Base-by-base conservation (phyloP, 2,329 filamentous ascomycete genomes). In the Penicillium sp. region DNA sequence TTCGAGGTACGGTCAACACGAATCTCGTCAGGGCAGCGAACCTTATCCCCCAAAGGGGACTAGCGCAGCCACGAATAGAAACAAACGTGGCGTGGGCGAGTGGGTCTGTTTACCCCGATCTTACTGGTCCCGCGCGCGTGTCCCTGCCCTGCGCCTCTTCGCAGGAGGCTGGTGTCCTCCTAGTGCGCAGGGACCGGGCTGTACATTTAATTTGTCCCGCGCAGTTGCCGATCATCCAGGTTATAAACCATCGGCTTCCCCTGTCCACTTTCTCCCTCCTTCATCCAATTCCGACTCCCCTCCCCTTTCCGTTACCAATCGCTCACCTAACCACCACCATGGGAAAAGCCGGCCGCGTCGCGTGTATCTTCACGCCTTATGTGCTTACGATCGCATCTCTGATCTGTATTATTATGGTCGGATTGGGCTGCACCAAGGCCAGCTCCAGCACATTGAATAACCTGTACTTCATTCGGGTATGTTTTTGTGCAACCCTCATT, bases 291-390 rank as follows among this genome's bases (percentile, higher is more conserved):
- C 10, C 9, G 10, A 9, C 27, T 44, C 24, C 40, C 30, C 36
- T 38, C 25, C 46, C 18, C 27, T 36, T 28, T 16, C 44, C 39
- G 41, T 44, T 50, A n/a, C 30, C 39, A 24, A 46, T 45, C 47
- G 30, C 44, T 44, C 9, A 38, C 28, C 27, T 46, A 28, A n/a
- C n/a, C n/a, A n/a, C 47, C 62, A 67, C 31, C 63, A 89, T 88
- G 86, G 85, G 84, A 57, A 85, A 87, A 75, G 79, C 82, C 67
- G 92, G 90, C 62, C 84, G 92, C 68, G 84, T 92, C 65, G 78
- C 89, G 71, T 96, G 91, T 76, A 94, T 97, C 74, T 83, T 89
- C 74, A 78, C 91, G 77, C 92, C 92, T 54, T 91, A 96, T 75
- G 78, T 83, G 58, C 81, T 96, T 66, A 92, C 90, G 18, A 75